Conservation (phyloP, 352 stramenopile species). For the Pythium vanterpoolii region DNA sequence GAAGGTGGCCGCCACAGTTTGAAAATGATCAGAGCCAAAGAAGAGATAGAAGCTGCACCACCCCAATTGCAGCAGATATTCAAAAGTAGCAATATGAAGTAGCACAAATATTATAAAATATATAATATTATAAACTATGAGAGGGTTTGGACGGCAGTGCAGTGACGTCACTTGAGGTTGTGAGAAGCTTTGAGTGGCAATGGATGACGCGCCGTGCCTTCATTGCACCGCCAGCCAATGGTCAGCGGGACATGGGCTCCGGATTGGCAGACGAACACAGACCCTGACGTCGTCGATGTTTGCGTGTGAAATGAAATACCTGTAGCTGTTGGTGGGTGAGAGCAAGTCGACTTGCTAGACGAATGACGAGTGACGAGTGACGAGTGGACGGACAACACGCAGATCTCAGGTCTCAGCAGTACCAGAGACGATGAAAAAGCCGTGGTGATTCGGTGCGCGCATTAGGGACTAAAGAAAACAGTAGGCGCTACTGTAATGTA, state of each 20-base stretch:
- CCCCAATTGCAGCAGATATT: constrained; percentile 23
- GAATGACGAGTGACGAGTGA: no score
- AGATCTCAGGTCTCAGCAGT: constrained; percentile 9
- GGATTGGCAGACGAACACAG: no score
- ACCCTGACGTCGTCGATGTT: no score
- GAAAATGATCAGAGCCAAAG: constrained; percentile 10
- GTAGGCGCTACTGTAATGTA: no score
- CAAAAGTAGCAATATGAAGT: constrained; percentile 31
- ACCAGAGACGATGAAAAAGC: not conserved
- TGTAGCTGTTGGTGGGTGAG: not conserved
- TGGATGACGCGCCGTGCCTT: constrained; percentile 11
- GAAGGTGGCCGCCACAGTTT: not conserved
- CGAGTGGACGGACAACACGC: not conserved
- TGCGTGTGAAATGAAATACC: not conserved
- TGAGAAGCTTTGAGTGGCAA: not conserved
- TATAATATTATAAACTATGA: constrained; percentile 5
- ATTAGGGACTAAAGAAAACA: no score
- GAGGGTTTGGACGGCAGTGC: constrained; percentile 15
- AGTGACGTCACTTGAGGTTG: constrained; percentile 28
- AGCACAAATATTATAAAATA: no score
- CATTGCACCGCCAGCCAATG: constrained; percentile 2
- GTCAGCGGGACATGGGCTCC: no score
- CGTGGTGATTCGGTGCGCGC: not conserved
- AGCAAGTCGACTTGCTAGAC: not conserved
- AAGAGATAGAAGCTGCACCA: constrained; percentile 5